Conservation (phyloP, 1,284 basidiomycete genomes). For the Microbotryum saponariae region DNA sequence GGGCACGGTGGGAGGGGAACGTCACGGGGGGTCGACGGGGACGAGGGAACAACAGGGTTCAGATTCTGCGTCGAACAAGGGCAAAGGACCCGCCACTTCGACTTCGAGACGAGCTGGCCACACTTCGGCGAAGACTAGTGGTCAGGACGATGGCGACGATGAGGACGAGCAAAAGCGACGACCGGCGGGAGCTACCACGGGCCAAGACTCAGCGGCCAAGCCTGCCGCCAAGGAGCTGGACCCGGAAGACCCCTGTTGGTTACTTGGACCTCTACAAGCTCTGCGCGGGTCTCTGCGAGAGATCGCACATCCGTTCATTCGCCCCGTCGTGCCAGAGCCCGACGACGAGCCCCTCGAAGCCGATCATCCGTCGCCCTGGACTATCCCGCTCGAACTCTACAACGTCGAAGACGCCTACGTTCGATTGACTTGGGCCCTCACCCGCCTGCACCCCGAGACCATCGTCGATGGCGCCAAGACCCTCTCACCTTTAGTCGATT, state of each 20-base stretch:
- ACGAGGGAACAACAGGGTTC: no score
- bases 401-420: constrained; percentile 27
- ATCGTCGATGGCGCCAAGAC: background rate
- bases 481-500: constrained; percentile 10
- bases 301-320: background rate
- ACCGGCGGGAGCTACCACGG: background rate
- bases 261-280: constrained; percentile 4
- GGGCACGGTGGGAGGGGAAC: no score
- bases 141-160: background rate
- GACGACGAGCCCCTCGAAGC: background rate
- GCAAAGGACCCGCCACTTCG: no score
- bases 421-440: constrained; percentile 13
- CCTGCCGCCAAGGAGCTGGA: constrained; percentile 11
- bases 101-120: no score
- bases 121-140: background rate
- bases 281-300: background rate
- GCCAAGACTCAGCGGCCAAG: background rate
- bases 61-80: no score
- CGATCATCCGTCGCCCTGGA: background rate
- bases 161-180: background rate
- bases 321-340: background rate
- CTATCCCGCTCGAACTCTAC: constrained; percentile 4
- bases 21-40: no score
- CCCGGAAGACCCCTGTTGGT: constrained; percentile 10
- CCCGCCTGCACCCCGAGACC: constrained; percentile 6